phyloP scores from a whole-genome alignment of 2,329 filamentous ascomycete genomes.

The Geosmithia flava region DNA sequence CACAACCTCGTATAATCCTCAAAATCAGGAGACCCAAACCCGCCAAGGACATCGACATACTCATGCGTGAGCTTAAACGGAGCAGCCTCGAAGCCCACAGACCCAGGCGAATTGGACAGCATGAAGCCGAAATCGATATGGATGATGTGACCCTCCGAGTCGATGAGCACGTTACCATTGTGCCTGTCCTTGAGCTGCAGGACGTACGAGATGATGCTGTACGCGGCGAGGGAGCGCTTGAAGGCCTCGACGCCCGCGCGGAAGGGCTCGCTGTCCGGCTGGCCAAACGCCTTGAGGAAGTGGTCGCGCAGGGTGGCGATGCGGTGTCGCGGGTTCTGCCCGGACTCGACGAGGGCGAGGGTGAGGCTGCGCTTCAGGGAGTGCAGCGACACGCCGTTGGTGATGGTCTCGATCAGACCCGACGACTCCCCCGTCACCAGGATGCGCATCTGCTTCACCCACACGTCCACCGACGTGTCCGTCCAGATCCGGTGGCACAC shows the following conservation, averaged over 20 bases:
- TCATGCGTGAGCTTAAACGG: slow-evolving; percentile 81
- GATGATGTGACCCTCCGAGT: slow-evolving; percentile 75
- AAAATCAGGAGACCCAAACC: slow-evolving; percentile 56
- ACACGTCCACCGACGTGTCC: slow-evolving; percentile 64
- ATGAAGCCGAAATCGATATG: slow-evolving; percentile 89
- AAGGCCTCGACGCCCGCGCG: slow-evolving; percentile 65
- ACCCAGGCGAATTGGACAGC: slow-evolving; percentile 75
- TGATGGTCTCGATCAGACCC: slow-evolving; percentile 77
- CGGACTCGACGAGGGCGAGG: slow-evolving; percentile 59
- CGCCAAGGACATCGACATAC: slow-evolving; percentile 74
- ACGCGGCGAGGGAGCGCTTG: slow-evolving; percentile 69
- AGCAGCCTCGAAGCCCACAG: slow-evolving; percentile 75
- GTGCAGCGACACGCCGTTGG: slow-evolving; percentile 77
- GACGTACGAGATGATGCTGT: slow-evolving; percentile 75
- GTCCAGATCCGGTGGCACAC: slow-evolving; percentile 75
- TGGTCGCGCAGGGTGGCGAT: slow-evolving; percentile 75
- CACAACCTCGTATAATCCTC: slow-evolving; percentile 67
- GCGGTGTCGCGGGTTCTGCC: slow-evolving; percentile 59
- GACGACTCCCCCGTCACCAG: slow-evolving; percentile 76
- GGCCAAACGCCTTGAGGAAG: slow-evolving; percentile 68
- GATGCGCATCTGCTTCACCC: slow-evolving; percentile 82
- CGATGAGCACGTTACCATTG: slow-evolving; percentile 77
- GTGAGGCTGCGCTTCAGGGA: slow-evolving; percentile 75
- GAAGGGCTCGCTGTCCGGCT: slow-evolving; percentile 56
- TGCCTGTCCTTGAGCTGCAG: slow-evolving; percentile 78